Percentiles rank a stretch among this genome's conserved stretches.
Conservation (phyloP, 352 stramenopile genomes). For the Globisporangium solare region DNA sequence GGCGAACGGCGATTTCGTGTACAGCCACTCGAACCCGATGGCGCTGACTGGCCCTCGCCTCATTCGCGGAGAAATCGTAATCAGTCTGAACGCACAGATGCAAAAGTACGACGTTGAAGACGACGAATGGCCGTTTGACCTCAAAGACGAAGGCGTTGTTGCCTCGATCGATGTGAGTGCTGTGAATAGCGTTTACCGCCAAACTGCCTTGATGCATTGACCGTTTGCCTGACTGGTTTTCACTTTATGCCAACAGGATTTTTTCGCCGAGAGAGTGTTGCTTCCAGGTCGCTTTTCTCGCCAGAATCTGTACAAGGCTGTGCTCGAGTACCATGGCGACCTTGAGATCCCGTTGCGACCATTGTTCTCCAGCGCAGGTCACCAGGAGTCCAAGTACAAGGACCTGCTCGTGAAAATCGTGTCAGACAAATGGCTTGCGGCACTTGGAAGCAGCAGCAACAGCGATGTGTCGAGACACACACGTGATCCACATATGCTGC, state of each 20-base stretch:
- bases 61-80: constrained; percentile 45
- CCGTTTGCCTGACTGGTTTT: not conserved
- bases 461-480: constrained; percentile 16
- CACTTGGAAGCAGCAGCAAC: constrained; percentile 12
- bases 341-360: constrained; percentile 24
- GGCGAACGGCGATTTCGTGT: constrained; percentile 49
- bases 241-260: constrained; percentile 26
- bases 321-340: constrained; percentile 37
- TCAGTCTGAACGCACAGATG: constrained; percentile 61
- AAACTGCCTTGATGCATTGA: too few relatives aligned
- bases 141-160: constrained; percentile 34
- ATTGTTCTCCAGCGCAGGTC: constrained; percentile 23
- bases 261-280: constrained; percentile 53
- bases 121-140: constrained; percentile 46
- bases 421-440: constrained; percentile 28
- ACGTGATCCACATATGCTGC: constrained; percentile 24
- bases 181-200: too few relatives aligned
- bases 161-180: constrained; percentile 41
- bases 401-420: constrained; percentile 54
- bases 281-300: constrained; percentile 62
- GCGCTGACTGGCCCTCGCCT: constrained; percentile 53
- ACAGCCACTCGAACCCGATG: constrained; percentile 66
- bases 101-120: constrained; percentile 57
- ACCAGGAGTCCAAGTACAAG: constrained; percentile 61
- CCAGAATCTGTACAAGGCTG: constrained; percentile 57